A percentile compares a stretch with the other conserved stretches of the same genome.
Conservation (phyloP, 768 basidiomycete genomes). For the Kwoniella bestiolae region DNA sequence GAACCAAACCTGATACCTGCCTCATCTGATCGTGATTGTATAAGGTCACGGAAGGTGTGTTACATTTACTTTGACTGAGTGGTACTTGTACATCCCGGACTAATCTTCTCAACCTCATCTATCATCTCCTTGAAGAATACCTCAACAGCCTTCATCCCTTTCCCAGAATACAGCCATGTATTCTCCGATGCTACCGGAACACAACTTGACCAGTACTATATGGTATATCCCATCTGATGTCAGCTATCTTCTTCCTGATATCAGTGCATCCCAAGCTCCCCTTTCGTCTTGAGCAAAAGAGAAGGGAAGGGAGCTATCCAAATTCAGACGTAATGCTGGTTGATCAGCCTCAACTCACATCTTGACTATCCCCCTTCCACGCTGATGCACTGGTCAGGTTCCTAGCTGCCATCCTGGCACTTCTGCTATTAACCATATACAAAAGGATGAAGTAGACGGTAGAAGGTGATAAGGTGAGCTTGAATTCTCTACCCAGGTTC, state of each 20-base stretch:
- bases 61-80: too few species aligned
- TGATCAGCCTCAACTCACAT: conserved; percentile 13
- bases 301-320: not conserved
- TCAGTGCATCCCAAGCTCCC: too few species aligned
- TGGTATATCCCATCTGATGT: not conserved
- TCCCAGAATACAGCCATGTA: conserved; percentile 11
- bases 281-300: too few species aligned
- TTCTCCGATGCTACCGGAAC: conserved; percentile 14
- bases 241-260: too few species aligned
- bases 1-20: too few species aligned
- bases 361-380: conserved; percentile 7
- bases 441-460: not conserved
- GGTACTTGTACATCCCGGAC: conserved; percentile 21
- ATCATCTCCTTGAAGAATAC: conserved; percentile 15
- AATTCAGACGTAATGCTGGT: not conserved
- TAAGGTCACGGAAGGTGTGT: too few species aligned
- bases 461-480: not conserved
- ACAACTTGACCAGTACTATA: conserved; percentile 31
- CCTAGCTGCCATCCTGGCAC: conserved; percentile 14
- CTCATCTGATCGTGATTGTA: too few species aligned
- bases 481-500: conserved; percentile 24
- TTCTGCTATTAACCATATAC: conserved; percentile 11
- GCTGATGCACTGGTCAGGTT: conserved; percentile 22
- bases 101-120: conserved; percentile 18
- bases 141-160: conserved; percentile 13